Evolutionary conservation across 2,329 filamentous ascomycete genomes (phyloP).

Genomic region (Fusarium cyanostomum): DNA sequence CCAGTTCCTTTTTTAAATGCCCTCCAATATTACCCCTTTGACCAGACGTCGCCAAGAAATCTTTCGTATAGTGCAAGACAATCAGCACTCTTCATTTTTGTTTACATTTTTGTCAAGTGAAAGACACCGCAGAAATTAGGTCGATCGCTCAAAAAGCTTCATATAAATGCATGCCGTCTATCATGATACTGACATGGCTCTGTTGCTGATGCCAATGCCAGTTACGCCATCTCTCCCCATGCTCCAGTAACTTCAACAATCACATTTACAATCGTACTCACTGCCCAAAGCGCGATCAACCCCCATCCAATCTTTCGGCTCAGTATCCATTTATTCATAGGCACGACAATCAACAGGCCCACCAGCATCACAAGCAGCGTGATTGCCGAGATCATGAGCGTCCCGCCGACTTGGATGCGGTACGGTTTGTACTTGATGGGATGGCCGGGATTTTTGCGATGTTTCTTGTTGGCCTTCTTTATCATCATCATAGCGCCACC

Average conservation of each 20-base stretch:
- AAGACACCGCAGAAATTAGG: not conserved
- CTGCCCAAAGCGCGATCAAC: constrained; percentile 80
- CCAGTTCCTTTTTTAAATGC: not conserved
- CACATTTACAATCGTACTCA: constrained; percentile 85
- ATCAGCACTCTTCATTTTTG: not conserved
- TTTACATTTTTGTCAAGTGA: not conserved
- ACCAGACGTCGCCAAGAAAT: too few species aligned
- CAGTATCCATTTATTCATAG: constrained; percentile 87
- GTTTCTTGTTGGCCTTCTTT: constrained; percentile 70
- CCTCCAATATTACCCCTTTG: not conserved
- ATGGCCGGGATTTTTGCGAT: constrained; percentile 72
- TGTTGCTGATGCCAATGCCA: not conserved
- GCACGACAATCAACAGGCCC: constrained; percentile 81
- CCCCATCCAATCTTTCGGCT: constrained; percentile 83
- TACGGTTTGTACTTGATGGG: constrained; percentile 78
- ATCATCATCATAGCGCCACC: constrained; percentile 90
- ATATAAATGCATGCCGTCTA: constrained; percentile 1
- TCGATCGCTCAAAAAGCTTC: not conserved
- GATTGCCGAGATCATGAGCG: constrained; percentile 84
- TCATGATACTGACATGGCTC: constrained; percentile 1
- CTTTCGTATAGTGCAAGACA: too few species aligned
- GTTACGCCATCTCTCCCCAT: constrained; percentile 50
- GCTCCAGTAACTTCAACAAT: constrained; percentile 76
- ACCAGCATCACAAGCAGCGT: constrained; percentile 84
- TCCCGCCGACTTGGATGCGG: constrained; percentile 83